Evolutionary conservation across 495 filamentous ascomycete genomes (phyloP), one percentile per base, ranked within the genome.

Genomic region (Xylaria cubensis): DNA sequence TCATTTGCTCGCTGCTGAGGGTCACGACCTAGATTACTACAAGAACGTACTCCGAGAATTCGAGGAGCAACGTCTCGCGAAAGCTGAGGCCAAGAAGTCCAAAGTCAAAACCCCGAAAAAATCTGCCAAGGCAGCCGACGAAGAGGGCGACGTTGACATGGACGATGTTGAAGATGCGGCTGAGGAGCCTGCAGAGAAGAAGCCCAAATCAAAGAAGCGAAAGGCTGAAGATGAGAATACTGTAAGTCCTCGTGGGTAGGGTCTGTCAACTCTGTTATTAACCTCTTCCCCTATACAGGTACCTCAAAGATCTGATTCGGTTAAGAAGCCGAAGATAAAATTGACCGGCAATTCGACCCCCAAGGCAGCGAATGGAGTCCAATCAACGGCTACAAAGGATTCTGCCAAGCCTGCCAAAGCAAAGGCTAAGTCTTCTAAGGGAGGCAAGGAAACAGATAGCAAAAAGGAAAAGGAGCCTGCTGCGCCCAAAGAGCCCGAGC

Each of bases 121-220:
- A 81, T 87, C 88, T 75, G 86, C 88, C 44, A 93, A 92, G 85
- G 91, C 84, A 71, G 77, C 75, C 10, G 84, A 78, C 44, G 82
- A 82, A 24, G 87, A 88, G 32, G 92, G 87, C 17, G 93, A 96
- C 74, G 84, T 91, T 1, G 93, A 94, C 1, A 94, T 94, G 89
- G 91, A 88, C 69, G 93, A 97, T 69, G 88, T 83, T 29, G 77
- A 79, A 48, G 87, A 79, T 5, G 82, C 80, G 10, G 81, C 82
- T 13, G 83, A 77, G n/a, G 85, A 86, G 39, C 77, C 78, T 62
- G 86, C 86, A 72, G 80, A 83, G 64, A 85, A 85, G 77, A 92
- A 93, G 81, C 74, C 84, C 64, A 85, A 87, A 74, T 79, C 84
- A 3, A 92, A 91, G 80, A 94, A 93, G 83, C 88, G 91, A 70